Conservation (phyloP, 225 moss, liverwort and hornwort species). For the Physcomitrium patens region DNA sequence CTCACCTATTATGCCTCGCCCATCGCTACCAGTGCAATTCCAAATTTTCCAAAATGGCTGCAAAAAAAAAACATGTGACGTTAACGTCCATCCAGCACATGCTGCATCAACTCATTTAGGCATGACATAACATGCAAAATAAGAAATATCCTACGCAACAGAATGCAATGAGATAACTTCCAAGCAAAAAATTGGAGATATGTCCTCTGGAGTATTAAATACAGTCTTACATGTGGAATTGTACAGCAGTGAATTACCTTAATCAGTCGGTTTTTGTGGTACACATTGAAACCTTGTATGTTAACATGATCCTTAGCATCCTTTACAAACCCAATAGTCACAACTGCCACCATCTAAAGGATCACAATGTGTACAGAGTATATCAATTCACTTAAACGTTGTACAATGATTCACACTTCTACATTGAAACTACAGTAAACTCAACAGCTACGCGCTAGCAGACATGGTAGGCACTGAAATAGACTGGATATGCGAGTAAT, state of each 20-base stretch:
- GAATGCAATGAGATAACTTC: not conserved
- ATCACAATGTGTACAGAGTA: not conserved
- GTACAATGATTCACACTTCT: not conserved
- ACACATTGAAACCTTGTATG: constrained; percentile 86
- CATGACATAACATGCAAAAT: no score
- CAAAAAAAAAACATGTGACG: constrained; percentile 7
- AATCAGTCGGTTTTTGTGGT: constrained; percentile 80
- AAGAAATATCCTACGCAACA: not conserved
- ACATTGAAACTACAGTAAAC: not conserved
- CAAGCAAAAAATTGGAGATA: not conserved
- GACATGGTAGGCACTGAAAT: not conserved
- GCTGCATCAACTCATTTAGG: no score
- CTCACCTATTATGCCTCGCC: constrained; percentile 78
- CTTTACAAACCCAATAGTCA: constrained; percentile 73
- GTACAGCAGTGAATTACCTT: constrained; percentile 39
- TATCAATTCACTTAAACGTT: not conserved
- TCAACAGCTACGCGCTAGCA: no score
- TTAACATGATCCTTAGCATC: constrained; percentile 73
- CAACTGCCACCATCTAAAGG: constrained; percentile 59
- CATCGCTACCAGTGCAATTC: constrained; percentile 78
- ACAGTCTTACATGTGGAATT: not conserved
- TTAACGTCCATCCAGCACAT: constrained; percentile 7
- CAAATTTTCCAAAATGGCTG: constrained; percentile 87
- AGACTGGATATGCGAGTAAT: not conserved
- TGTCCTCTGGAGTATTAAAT: not conserved